Base-by-base conservation (phyloP, 1,284 basidiomycete species). In the Malassezia nana region DNA sequence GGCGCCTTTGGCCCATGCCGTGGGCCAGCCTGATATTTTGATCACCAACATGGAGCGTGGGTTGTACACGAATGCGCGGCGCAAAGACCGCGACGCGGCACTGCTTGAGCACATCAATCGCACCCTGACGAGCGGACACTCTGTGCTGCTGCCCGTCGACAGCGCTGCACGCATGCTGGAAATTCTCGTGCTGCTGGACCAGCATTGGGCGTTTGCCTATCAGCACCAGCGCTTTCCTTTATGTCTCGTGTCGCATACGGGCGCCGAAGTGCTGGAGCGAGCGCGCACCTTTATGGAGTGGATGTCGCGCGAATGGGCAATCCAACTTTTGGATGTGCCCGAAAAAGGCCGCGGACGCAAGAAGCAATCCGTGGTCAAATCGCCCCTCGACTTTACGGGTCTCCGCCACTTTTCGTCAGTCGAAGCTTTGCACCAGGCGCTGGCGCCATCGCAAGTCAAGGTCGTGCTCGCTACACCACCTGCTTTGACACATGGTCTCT, bases 271-370 rank as follows among this genome's bases (percentile, higher is more conserved):
- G 83, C 78, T 96, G 32, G 86, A 87, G 1, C 90, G 92, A 66
- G 88, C 94, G 15, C 79, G 90, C 52, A 92, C 88, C 78, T 86
- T 98, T 84, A 92, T 96, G 82, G 94, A 96, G 74, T 98, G 92
- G 91, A 84, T 96, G 66, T 89, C 91, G 13, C 89, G 89, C 7
- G 88, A 87, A 1, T 84, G 94, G 58, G 88, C 67, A 3, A 65
- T 58, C 26, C 64, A 63, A 50, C 52, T 48, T 32, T 48, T 48
- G 15, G 62, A 60, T 20, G 59, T 59, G 13, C 56, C 55, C n/a
- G 59, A 58, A 30, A 50, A 61, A 25, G 57, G 57, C 15, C 40
- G 47, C 45, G 15, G 54, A 40, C 35, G 51, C 25, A 41, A 41
- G 22, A 33, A 29, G 38, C n/a, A 38, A 12, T 49, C 57, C 5